Base-by-base conservation (phyloP, 805 yeast species). In the Scheffersomyces coipomensis region DNA sequence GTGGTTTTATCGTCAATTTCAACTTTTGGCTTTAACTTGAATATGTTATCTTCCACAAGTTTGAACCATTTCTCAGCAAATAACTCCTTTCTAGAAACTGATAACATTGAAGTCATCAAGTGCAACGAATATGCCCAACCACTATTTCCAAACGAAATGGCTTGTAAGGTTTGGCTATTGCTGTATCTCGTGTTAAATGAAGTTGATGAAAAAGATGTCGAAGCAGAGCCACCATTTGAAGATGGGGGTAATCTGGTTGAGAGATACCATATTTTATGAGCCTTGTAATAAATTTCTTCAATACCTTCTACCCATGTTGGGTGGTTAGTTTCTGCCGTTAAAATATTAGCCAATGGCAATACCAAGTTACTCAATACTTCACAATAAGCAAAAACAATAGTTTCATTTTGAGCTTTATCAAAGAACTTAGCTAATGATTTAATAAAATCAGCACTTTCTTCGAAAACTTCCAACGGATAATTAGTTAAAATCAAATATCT, bases 321-420 rank as follows among this genome's bases (percentile, higher is more conserved):
- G 58, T 91, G 96, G 53, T 93, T 91, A 0, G 88, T 90, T 56
- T 93, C 99, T 0, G 97, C 98, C 0, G 97, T 88, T 23, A 90
- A 71, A 1, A 81, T 72, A 7, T 88, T 91, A 0, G 97, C 95
- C 18, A 93, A 60, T 0, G 97, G 95, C 29, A 88, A 64, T 2
- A 93, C 63, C 19, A 93, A 73, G 38, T 79, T 82, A 40, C 84
- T 75, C 29, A 90, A 69, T 1, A 88, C 96, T 47, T 88, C 96
- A 34, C 93, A 85, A 55, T 91, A 95, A 2, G 96, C 90, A 42
- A 77, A 70, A 24, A 81, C 71, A 1, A 91, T 71, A 3, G 81
- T 73, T 37, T 80, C 79, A 46, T 83, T 85, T 27, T 74, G 79
- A 2, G 95, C 75, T 31, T 72, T 67, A 29, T 71, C 63, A 58